Base-by-base conservation (phyloP, 306 rosid genomes). In the Casuarina glauca region DNA sequence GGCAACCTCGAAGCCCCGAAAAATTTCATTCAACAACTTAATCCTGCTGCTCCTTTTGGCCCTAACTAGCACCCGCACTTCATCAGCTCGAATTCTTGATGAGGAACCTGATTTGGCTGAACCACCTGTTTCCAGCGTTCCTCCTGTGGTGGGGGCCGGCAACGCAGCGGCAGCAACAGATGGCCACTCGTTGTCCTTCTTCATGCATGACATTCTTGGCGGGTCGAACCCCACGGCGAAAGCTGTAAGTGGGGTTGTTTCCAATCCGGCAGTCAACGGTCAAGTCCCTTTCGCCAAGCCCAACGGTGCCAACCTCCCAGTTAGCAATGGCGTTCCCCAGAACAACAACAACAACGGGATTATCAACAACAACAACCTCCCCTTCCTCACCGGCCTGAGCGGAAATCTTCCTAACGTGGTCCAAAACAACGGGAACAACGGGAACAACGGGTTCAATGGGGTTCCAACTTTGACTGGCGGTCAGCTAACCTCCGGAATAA, bases 211-310 rank as follows among this genome's bases (percentile, higher is more conserved):
- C 61, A 85, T 94, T 6, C 86, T 94, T 0, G 97, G 97, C 0
- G 97, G 98, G 2, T 84, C 97, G 0, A 94, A 88, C 76, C 97
- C 97, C 7, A 74, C 97, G 0, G 91, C 98, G 0, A 73, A 84
- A 76, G 96, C 97, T 0, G 86, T 90, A n/a, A 90, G 96, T 0
- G 96, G 97, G 6, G 86, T 89, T 0, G 97, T 90, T 2, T 75
- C 89, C 41, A 91, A 91, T 75, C 96, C 98, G 0, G 93, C 96
- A 0, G 85, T 89, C 62, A 89, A 86, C 3, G 97, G 97, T 0
- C 90, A 90, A 76, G 91, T 93, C 10, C 96, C 98, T 4, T 94
- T 91, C 10, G 91, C 98, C 11, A 93, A 94, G 86, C 97, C 98
- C 4, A 91, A 89, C 4, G 97, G 98, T 0, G 98, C 98, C 39